Evolutionary conservation across 192 early-diverging fungal genomes (phyloP).

Genomic region (Mortierella claussenii): DNA sequence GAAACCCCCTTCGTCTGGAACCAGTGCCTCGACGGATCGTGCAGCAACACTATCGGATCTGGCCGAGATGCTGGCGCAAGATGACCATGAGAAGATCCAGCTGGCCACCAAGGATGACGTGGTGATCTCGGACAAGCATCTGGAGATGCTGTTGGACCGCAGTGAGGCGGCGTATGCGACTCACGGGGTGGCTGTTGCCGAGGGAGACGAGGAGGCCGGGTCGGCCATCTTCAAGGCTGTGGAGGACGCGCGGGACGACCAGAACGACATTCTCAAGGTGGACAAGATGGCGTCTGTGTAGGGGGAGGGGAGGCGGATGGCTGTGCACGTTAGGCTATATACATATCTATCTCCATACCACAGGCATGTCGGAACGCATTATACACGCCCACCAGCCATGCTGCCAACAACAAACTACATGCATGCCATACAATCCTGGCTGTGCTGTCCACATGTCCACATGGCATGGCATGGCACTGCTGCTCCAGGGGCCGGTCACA

Average conservation of each 20-base stretch:
- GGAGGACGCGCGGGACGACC: conserved; percentile 57
- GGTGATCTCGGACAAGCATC: conserved; percentile 67
- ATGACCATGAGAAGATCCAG: conserved; percentile 76
- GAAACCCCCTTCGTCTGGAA: conserved; percentile 45
- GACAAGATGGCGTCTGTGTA: conserved; percentile 34
- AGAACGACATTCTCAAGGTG: conserved; percentile 58
- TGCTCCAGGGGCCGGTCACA: too few species aligned
- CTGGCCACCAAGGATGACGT: conserved; percentile 64
- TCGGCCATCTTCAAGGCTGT: conserved; percentile 59
- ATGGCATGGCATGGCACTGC: too few species aligned
- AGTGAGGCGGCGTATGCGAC: conserved; percentile 57
- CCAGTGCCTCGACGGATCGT: conserved; percentile 25
- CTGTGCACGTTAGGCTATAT: not conserved
- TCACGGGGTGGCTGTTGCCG: conserved; percentile 4
- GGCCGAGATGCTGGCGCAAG: conserved; percentile 75
- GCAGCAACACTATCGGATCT: conserved; percentile 72
- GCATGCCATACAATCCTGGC: too few species aligned
- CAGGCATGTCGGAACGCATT: too few species aligned
- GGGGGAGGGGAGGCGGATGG: not conserved
- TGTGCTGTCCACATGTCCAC: too few species aligned
- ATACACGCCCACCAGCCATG: too few species aligned
- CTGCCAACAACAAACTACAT: too few species aligned
- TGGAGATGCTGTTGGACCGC: conserved; percentile 66
- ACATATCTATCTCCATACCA: not conserved
- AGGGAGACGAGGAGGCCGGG: conserved; percentile 14